phyloP scores from a whole-genome alignment of 305 asterid species.

The Withania somnifera region DNA sequence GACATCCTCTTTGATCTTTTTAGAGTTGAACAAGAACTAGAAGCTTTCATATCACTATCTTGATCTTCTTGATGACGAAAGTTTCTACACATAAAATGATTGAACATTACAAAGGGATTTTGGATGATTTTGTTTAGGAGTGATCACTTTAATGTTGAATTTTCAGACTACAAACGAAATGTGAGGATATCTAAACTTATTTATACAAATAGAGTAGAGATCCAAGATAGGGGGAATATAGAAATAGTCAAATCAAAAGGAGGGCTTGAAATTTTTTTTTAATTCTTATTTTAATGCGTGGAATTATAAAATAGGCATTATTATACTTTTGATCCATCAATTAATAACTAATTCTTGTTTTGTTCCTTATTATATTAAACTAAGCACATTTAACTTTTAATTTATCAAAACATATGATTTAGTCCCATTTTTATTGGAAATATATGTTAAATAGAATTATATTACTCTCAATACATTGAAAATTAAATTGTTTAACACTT shows the following conservation, averaged over 20 bases:
- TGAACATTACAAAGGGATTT: conserved; percentile 4
- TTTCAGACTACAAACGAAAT: background rate
- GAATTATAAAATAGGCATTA: background rate
- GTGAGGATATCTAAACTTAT: background rate
- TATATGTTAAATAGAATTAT: background rate
- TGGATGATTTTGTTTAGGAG: background rate
- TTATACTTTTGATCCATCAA: background rate
- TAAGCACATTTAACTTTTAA: background rate
- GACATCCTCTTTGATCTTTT: conserved; percentile 12
- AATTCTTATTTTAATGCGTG: background rate
- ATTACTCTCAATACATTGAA: background rate
- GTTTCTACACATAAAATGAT: conserved; percentile 15
- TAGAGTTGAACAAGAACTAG: conserved; percentile 5
- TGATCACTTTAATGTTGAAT: background rate
- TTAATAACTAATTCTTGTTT: background rate
- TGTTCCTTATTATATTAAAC: background rate
- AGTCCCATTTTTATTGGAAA: background rate
- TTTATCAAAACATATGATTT: no score
- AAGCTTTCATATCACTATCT: conserved; percentile 14
- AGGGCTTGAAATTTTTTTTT: background rate
- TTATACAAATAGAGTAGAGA: background rate
- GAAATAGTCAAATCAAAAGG: conserved; percentile 19
- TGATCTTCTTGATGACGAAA: conserved; percentile 17
- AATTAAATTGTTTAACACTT: background rate
- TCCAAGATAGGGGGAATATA: background rate